Evolutionary conservation across 2,329 filamentous ascomycete species (phyloP).

Genomic region (Sphaceloma murrayae): DNA sequence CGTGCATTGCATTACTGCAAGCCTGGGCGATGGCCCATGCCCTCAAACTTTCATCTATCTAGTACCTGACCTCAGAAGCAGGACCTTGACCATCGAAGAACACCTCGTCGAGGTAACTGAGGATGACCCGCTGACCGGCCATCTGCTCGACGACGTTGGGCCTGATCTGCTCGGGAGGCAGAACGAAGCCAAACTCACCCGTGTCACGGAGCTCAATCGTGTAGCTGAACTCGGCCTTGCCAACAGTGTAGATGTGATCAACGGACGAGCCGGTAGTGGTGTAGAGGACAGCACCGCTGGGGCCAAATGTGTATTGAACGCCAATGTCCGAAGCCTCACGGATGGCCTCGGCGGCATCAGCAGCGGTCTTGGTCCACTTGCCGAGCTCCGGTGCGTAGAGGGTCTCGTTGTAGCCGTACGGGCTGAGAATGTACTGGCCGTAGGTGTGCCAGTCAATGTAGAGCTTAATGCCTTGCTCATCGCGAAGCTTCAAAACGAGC

Average conservation of each 20-base stretch:
- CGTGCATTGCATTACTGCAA: too few relatives aligned
- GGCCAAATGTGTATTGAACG: conserved; percentile 38
- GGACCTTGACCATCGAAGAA: conserved; percentile 10
- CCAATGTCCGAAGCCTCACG: conserved; percentile 30
- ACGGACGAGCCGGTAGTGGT: conserved; percentile 41
- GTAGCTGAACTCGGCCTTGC: conserved; percentile 37
- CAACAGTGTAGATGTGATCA: conserved; percentile 37
- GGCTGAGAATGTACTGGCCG: conserved; percentile 49
- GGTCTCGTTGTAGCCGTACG: conserved; percentile 52
- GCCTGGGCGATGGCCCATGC: too few relatives aligned
- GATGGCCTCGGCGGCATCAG: conserved; percentile 47
- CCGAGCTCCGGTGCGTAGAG: conserved; percentile 40
- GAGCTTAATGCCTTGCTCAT: conserved; percentile 45
- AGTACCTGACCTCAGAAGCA: conserved; percentile 5
- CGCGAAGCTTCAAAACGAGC: conserved; percentile 38
- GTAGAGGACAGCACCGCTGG: conserved; percentile 43
- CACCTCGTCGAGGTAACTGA: conserved; percentile 15
- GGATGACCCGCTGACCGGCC: conserved; percentile 30
- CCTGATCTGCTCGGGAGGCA: conserved; percentile 41
- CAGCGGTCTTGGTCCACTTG: conserved; percentile 42
- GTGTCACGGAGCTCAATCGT: conserved; percentile 44
- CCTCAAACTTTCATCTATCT: too few relatives aligned
- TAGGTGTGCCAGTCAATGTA: conserved; percentile 48
- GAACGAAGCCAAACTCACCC: conserved; percentile 40
- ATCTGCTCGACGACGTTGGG: conserved; percentile 34